Base-by-base conservation (phyloP, 495 filamentous ascomycete species). In the Lasiosphaeria miniovina region DNA sequence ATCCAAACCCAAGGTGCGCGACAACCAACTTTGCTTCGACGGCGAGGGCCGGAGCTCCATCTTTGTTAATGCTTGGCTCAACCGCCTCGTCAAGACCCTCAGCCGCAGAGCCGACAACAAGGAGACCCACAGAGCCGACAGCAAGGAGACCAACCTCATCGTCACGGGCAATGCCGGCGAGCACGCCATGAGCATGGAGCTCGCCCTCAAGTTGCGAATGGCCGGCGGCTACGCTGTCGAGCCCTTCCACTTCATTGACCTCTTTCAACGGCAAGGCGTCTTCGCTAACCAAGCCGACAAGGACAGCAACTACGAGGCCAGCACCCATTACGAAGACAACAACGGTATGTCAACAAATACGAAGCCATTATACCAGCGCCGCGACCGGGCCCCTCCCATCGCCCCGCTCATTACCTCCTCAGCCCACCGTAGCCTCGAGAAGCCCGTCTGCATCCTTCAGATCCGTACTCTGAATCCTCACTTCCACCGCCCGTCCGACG, bases 141-240 rank as follows among this genome's bases (percentile, higher is more conserved):
- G 38, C 17, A 43, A n/a, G n/a, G n/a, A 24, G 24, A 24, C 24
- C 24, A 24, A 24, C 24, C 24, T 67, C 2, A 48, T 72, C 31
- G 57, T 59, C 0, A 72, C 70, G 12, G 70, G 66, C 15, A 72
- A 72, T 49, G 68, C 70, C 4, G 70, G 70, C 31, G 70, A 72
- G 45, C 70, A 72, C 54, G 68, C 68, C 53, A 67, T 72, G 66
- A 67, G 66, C 15, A 67, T 72, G 66, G 52, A 36, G 9, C 36
- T 72, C 41, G 70, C 64, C 0, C 36, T 65, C 10, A 69, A 62
- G 57, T 49, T 69, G 49, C 36, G 61, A 32, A 24, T 63, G 54
- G 70, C 68, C 4, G 64, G 64, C 53, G 70, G 70, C 31, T 72
- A 72, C 43, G 68, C 68, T 54, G 65, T 72, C 51, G 70, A 72